A percentile compares a stretch with the other conserved stretches of the same genome.
Conservation (phyloP, 495 filamentous ascomycete genomes). For the Lepidopterella palustris region DNA sequence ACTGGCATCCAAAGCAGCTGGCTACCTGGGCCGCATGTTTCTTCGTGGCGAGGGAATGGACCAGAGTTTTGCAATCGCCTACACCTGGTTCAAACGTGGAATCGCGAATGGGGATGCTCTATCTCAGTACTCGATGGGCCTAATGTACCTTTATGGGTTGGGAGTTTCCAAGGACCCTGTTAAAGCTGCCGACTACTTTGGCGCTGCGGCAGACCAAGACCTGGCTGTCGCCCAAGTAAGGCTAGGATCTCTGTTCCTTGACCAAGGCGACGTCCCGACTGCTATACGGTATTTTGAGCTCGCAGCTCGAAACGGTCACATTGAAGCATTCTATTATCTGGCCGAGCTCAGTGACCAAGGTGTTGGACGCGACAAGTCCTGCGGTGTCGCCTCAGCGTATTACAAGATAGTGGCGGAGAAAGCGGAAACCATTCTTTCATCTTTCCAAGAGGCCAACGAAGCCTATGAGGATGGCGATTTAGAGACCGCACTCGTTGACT, state of each 20-base stretch:
- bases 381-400: slow-evolving; percentile 71
- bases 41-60: slow-evolving; percentile 83
- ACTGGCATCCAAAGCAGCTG: slow-evolving; percentile 79
- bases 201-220: slow-evolving; percentile 76
- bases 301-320: slow-evolving; percentile 79
- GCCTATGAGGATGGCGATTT: slow-evolving; percentile 79
- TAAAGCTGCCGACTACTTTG: slow-evolving; percentile 74
- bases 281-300: slow-evolving; percentile 87
- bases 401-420: slow-evolving; percentile 95
- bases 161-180: slow-evolving; percentile 67
- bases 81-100: slow-evolving; percentile 82
- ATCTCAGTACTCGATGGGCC: slow-evolving; percentile 77
- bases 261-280: slow-evolving; percentile 71
- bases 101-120: slow-evolving; percentile 71
- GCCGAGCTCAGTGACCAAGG: slow-evolving; percentile 83
- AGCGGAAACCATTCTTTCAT: slow-evolving; percentile 75
- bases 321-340: slow-evolving; percentile 93
- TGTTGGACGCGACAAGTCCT: slow-evolving; percentile 72
- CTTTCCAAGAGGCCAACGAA: slow-evolving; percentile 77
- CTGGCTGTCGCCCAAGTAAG: slow-evolving; percentile 74
- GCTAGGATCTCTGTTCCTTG: slow-evolving; percentile 79
- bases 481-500: slow-evolving; percentile 77
- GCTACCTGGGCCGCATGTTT: slow-evolving; percentile 88
- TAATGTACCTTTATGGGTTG: slow-evolving; percentile 82
- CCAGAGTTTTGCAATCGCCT: slow-evolving; percentile 68